Base-by-base conservation (phyloP, 768 basidiomycete species). In the Pilatotrama ljubarskyi region DNA sequence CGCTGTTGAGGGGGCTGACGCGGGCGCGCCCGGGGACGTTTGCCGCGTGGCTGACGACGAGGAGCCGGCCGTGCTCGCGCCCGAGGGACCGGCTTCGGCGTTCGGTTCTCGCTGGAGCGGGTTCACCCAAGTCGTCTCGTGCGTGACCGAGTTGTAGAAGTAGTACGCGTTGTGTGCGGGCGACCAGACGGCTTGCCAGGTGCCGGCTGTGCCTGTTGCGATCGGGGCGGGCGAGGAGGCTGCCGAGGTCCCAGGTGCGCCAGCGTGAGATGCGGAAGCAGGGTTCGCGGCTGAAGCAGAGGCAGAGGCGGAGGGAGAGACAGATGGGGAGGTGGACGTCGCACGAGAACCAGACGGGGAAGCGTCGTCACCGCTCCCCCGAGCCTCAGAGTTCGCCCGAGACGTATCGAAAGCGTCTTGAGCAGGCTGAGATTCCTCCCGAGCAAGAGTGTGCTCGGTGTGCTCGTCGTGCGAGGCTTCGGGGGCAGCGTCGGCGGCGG, bases 41-140 rank as follows among this genome's bases (percentile, higher is more conserved):
- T 32, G 29, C 29, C 29, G 29, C 29, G 29, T 32, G 29, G 29
- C 29, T 32, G 29, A 32, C 29, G 64, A 54, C 24, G 64, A 18
- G 11, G 68, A 52, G 25, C 69, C 58, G 11, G 66, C 49, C 0
- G 73, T 32, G 29, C 29, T 62, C 44, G 74, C 65, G 62, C 62
- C 18, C 3, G 74, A 68, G 67, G 73, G 59, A 67, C 69, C 49
- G 56, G 61, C 58, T 46, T 69, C 67, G 7, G 69, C 59, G 20
- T 66, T 59, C 17, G 62, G n/a, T n/a, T n/a, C 17, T 24, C 25
- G 74, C 43, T 82, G 76, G 40, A 94, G 77, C 10, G 91, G 91
- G 68, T 93, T 93, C 26, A 77, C 75, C 92, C 92, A 93, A 2
- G 91, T 93, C 17, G 91, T 93, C 75, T 93, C 84, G 53, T 86